Percentiles rank a stretch among this genome's conserved stretches.
phyloP scores from a whole-genome alignment of 805 yeast species.

The Ogataea paradorogensis region DNA sequence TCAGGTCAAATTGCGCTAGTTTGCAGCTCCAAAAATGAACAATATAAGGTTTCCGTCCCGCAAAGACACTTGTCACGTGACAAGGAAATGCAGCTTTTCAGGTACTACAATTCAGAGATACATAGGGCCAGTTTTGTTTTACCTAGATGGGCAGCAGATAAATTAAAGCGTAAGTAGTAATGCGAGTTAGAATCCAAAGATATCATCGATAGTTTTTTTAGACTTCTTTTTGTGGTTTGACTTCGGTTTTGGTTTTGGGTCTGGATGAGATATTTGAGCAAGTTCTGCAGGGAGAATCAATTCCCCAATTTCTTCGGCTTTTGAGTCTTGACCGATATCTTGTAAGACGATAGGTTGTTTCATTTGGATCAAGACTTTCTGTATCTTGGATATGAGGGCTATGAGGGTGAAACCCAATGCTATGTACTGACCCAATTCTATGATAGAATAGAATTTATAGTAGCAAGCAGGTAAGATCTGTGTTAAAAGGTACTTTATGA shows the following conservation, averaged over 20 bases:
- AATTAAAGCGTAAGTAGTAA: conserved; percentile 19
- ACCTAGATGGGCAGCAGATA: conserved; percentile 68
- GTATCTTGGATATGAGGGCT: conserved; percentile 51
- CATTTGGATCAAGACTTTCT: conserved; percentile 18
- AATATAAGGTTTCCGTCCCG: conserved; percentile 49
- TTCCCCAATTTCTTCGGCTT: conserved; percentile 20
- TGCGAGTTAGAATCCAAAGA: conserved; percentile 52
- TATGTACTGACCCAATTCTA: conserved; percentile 75
- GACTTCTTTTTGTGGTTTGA: conserved; percentile 40
- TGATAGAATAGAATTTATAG: conserved; percentile 60
- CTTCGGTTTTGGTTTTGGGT: conserved; percentile 2
- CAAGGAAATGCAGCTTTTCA: conserved; percentile 48
- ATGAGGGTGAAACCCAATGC: conserved; percentile 68
- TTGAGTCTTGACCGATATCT: conserved; percentile 12
- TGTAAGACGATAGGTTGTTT: conserved; percentile 17
- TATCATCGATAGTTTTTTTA: conserved; percentile 66
- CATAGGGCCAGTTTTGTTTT: conserved; percentile 73
- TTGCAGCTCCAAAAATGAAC: conserved; percentile 59
- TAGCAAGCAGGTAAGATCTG: conserved; percentile 47
- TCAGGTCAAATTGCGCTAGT: conserved; percentile 84
- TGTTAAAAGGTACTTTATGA: conserved; percentile 30
- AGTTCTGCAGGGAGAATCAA: conserved; percentile 6
- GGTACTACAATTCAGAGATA: conserved; percentile 62
- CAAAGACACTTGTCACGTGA: conserved; percentile 42
- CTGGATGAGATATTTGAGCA: not conserved